Conservation (phyloP, 495 filamentous ascomycete species). For the Aspergillus haitiensis region DNA sequence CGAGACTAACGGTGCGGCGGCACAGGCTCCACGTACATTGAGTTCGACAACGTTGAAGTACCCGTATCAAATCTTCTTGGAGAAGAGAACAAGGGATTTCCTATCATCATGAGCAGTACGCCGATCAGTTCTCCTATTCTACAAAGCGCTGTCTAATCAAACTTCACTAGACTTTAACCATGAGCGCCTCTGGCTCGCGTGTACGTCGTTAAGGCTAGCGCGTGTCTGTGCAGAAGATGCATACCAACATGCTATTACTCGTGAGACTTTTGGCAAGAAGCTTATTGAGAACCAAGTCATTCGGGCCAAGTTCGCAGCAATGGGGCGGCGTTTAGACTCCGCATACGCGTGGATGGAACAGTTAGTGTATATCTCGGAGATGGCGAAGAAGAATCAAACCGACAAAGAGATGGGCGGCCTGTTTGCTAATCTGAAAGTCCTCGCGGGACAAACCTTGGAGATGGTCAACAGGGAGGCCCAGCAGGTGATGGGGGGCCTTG, state of each 20-base stretch:
- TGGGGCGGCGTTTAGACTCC: constrained; percentile 40
- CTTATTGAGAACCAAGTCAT: constrained; percentile 43
- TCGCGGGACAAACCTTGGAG: constrained; percentile 49
- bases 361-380: constrained; percentile 36
- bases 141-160: not conserved
- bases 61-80: constrained; percentile 36
- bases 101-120: constrained; percentile 43
- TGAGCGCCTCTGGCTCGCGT: constrained; percentile 41
- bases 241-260: constrained; percentile 38
- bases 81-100: constrained; percentile 43
- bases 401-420: constrained; percentile 37
- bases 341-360: constrained; percentile 43
- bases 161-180: constrained; percentile 38
- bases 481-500: constrained; percentile 3
- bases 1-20: not conserved
- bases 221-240: constrained; percentile 41
- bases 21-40: constrained; percentile 38
- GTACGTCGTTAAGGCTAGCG: constrained; percentile 35
- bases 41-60: constrained; percentile 40
- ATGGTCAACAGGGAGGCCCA: constrained; percentile 35
- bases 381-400: constrained; percentile 6
- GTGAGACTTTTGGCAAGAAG: constrained; percentile 44
- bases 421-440: constrained; percentile 45
- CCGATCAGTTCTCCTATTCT: not conserved
- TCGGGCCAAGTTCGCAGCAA: constrained; percentile 37